Percentiles rank a stretch among this genome's conserved stretches.
phyloP scores from a whole-genome alignment of 2,329 filamentous ascomycete species.

The Microdochium bolleyi region DNA sequence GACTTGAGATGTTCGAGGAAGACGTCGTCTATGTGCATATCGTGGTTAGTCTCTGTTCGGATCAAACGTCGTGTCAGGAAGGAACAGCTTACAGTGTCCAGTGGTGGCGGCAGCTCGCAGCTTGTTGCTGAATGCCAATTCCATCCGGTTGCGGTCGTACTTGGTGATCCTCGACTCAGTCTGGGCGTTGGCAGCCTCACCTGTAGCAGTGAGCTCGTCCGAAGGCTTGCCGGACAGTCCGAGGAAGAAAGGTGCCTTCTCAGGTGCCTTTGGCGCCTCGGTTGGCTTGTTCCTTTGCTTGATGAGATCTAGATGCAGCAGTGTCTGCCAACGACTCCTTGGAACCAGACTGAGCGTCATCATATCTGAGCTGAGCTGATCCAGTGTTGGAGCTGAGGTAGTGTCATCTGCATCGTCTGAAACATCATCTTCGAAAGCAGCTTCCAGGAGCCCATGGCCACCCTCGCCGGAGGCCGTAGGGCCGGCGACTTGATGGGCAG shows the following conservation, averaged over 20 bases:
- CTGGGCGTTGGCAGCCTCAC: conserved; percentile 15
- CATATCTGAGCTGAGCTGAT: conserved; percentile 76
- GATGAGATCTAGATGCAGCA: conserved; percentile 87
- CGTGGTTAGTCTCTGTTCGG: conserved; percentile 2
- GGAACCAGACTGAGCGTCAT: conserved; percentile 86
- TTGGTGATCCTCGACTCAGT: conserved; percentile 58
- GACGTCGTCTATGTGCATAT: conserved; percentile 37
- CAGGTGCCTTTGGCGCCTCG: conserved; percentile 82
- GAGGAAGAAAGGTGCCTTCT: conserved; percentile 94
- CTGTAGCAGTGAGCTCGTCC: conserved; percentile 15
- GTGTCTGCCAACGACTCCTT: conserved; percentile 86
- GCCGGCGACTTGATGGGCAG: conserved; percentile 55
- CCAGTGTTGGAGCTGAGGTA: conserved; percentile 48
- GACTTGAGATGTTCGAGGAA: conserved; percentile 75
- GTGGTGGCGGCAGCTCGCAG: conserved; percentile 44
- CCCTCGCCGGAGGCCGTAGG: conserved; percentile 80
- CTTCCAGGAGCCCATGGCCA: conserved; percentile 66
- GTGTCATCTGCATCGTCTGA: conserved; percentile 44
- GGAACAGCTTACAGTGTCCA: conserved; percentile 48
- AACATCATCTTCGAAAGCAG: conserved; percentile 55
- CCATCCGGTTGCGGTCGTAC: conserved; percentile 49
- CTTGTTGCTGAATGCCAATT: conserved; percentile 51
- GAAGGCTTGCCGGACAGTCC: conserved; percentile 1
- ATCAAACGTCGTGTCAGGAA: background rate
- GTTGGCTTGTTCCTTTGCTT: conserved; percentile 91